Base-by-base conservation (phyloP, 1,284 basidiomycete genomes). In the Boletellus sp. region DNA sequence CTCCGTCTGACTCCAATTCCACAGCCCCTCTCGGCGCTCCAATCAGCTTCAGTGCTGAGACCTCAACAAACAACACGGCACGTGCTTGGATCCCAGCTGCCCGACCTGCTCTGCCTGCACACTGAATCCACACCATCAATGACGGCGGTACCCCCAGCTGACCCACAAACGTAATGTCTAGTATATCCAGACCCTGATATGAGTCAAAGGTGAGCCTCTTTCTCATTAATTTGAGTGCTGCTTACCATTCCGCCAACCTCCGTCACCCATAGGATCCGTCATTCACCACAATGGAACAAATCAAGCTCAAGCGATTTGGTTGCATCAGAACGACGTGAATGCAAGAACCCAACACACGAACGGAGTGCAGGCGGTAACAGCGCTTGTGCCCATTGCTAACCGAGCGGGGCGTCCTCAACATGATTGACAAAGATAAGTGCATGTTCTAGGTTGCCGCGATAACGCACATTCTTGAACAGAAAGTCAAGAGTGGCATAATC, bases 241-340 rank as follows among this genome's bases (percentile, higher is more conserved):
- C 20, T 4, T 22, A 60, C 56, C 57, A 59, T 59, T 2, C 53
- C 53, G 2, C 48, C 48, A 19, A 52, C 47, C 36, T 57, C 49
- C 0, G 53, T 57, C 8, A 52, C 49, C 45, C 43, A 41, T 9
- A 57, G 38, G 26, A 58, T 44, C 9, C 36, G 35, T 20, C 50
- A 34, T 16, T 45, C 29, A 8, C 55, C 43, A 3, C 2, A 13
- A 19, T 21, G 16, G n/a, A 44, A 44, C 3, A 23, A 10, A 2
- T 40, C 37, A 14, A 45, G 22, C 21, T 45, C 22, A 3, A 13
- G 4, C 2, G 5, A 14, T 22, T 41, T 49, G 1, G 38, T 19
- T 3, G 20, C 13, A 3, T 41, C 36, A 5, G 35, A 35, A 3
- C 39, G 34, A 1, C 17, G 8, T 10, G 44, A 19, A 29, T 45